These are phyloP conservation scores for Adiantum capillusveneris DNA, from an alignment of 75 land plant species.

Conservation along the genomic window DNA sequence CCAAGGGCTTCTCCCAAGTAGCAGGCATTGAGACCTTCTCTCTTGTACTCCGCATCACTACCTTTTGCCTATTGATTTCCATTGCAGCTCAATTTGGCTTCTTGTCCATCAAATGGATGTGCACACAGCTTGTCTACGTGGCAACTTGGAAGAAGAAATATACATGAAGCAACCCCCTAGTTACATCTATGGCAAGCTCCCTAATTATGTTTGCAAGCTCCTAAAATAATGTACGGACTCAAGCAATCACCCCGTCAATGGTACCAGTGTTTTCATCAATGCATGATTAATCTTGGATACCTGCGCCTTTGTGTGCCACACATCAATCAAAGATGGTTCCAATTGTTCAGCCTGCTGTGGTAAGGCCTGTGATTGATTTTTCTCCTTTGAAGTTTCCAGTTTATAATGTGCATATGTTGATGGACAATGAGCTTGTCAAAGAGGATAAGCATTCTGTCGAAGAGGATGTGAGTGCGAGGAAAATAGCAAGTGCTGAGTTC, in stretches of 20 bases:
- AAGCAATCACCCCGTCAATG: conserved; percentile 6
- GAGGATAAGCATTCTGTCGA: too few relatives aligned
- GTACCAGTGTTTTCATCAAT: background rate
- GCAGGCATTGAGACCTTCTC: conserved; percentile 6
- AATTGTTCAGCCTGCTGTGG: too few relatives aligned
- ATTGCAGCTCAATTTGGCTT: background rate
- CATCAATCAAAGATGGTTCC: too few relatives aligned
- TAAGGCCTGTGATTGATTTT: too few relatives aligned
- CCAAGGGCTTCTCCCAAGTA: conserved; percentile 6
- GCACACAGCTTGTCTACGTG: background rate
- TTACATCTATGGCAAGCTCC: background rate
- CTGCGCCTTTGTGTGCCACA: too few relatives aligned
- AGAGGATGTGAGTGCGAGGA: too few relatives aligned
- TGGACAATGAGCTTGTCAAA: too few relatives aligned
- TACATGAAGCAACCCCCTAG: conserved; percentile 4
- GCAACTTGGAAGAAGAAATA: conserved; percentile 1
- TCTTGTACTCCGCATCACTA: conserved; percentile 6
- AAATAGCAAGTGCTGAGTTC: too few relatives aligned
- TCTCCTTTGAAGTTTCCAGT: too few relatives aligned
- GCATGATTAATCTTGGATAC: background rate
- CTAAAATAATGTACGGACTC: conserved; percentile 8
- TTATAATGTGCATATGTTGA: too few relatives aligned
- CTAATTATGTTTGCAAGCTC: background rate
- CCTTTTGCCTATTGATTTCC: conserved; percentile 5
- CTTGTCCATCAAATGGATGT: conserved; percentile 8